Evolutionary conservation across 2,329 filamentous ascomycete species (phyloP), one percentile per base, ranked within the genome.

Genomic region (Penicillium sp.): DNA sequence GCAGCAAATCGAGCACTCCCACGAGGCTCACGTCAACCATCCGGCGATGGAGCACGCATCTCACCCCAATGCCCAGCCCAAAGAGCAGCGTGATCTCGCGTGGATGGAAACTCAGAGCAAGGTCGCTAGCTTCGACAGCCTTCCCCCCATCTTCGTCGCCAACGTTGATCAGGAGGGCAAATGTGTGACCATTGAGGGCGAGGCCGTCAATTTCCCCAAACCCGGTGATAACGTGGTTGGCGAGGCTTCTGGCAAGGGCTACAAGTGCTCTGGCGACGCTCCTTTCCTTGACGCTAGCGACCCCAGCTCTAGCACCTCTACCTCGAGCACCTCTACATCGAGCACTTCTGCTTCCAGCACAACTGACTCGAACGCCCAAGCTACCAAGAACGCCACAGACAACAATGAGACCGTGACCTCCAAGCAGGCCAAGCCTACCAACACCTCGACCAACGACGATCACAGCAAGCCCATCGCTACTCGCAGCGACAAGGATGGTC

Each of bases 91-190:
- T n/a, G 50, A 54, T 10, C 39, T 46, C 26, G 10, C 26, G 5
- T 44, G 31, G 18, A 31, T 18, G 18, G 51, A 29, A 31, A 43
- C 21, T 15, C 29, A 45, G 29, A 45, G 33, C 34, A 52, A 49
- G 49, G 36, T 48, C 12, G 43, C 10, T 21, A 53, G 67, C 44
- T 84, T 89, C 68, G 73, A 75, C 52, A 68, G 70, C 41, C 83
- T 87, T 1, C 88, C 89, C 1, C 71, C 79, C 43, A 81, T 91
- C 70, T 91, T 90, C 67, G 79, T 87, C 47, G 87, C 86, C 72
- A 91, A 91, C 69, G 72, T 89, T 46, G 68, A 68, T 43, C 81
- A 82, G 48, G 76, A 73, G 3, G 68, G 66, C 23, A 48, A 65
- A 45, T 90, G 87, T 74, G 75, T 68, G 39, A 87, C 85, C 33